phyloP scores from a whole-genome alignment of 1,139 yeast species.

The Candida smagusa region DNA sequence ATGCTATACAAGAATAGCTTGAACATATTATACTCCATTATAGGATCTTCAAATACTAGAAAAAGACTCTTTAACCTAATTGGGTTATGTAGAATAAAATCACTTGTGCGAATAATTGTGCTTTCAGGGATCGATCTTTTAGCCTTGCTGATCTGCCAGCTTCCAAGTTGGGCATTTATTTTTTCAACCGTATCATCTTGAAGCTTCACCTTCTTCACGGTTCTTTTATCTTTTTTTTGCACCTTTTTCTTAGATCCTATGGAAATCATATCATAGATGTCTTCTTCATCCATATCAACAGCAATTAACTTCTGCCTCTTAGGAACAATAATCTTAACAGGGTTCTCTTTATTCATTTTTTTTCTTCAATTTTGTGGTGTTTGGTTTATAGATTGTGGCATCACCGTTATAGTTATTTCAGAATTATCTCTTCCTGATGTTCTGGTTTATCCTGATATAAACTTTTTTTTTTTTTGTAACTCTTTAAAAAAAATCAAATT shows the following conservation, averaged over 20 bases:
- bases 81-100: slow-evolving; percentile 2
- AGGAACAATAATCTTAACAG: not conserved
- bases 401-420: too few species aligned
- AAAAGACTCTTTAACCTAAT: slow-evolving; percentile 2
- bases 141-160: slow-evolving; percentile 1
- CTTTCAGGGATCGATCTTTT: not conserved
- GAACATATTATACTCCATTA: slow-evolving; percentile 3
- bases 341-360: not conserved
- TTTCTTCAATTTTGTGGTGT: too few species aligned
- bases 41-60: slow-evolving; percentile 3
- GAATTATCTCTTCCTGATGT: too few species aligned
- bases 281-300: slow-evolving; percentile 8
- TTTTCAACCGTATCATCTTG: slow-evolving; percentile 4
- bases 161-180: slow-evolving; percentile 5
- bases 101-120: not conserved
- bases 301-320: slow-evolving; percentile 1
- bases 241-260: slow-evolving; percentile 3
- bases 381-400: too few species aligned
- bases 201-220: not conserved
- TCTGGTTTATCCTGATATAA: too few species aligned
- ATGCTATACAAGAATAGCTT: slow-evolving; percentile 4
- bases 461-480: too few species aligned
- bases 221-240: slow-evolving; percentile 1
- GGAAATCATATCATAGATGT: slow-evolving; percentile 10
- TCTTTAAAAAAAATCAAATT: too few species aligned